Conservation (phyloP, 2,329 filamentous ascomycete genomes). For the Helicocarpus griseus region DNA sequence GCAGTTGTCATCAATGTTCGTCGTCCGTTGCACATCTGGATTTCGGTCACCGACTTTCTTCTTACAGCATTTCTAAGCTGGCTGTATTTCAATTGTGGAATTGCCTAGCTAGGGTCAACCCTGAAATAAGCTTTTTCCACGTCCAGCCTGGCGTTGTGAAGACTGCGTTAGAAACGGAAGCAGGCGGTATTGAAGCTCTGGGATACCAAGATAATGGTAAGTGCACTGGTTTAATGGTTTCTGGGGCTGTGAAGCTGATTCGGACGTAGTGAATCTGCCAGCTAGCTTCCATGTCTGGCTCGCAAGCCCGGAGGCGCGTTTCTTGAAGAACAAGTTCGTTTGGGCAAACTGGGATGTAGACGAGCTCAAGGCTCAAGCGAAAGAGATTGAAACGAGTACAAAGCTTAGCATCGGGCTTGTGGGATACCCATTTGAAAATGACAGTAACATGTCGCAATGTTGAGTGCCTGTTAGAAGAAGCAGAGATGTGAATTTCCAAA, state of each 20-base stretch:
- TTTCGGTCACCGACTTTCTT: background rate
- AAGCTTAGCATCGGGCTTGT: background rate
- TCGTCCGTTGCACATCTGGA: slow-evolving; percentile 19
- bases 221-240: slow-evolving; percentile 6
- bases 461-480: no score
- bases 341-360: slow-evolving; percentile 35
- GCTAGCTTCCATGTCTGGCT: slow-evolving; percentile 29
- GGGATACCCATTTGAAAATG: background rate
- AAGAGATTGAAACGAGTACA: slow-evolving; percentile 20
- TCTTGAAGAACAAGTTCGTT: slow-evolving; percentile 29
- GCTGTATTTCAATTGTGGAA: slow-evolving; percentile 24
- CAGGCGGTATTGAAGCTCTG: slow-evolving; percentile 14
- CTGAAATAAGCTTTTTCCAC: slow-evolving; percentile 22
- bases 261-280: slow-evolving; percentile 16
- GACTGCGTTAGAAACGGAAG: slow-evolving; percentile 21
- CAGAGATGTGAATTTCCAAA: no score
- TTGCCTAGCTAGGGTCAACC: slow-evolving; percentile 18
- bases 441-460: background rate
- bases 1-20: slow-evolving; percentile 28
- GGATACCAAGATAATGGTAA: slow-evolving; percentile 22
- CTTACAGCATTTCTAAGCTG: background rate
- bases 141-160: slow-evolving; percentile 26
- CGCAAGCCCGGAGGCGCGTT: slow-evolving; percentile 28
- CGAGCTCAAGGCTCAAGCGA: slow-evolving; percentile 25
- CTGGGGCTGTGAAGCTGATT: slow-evolving; percentile 12